phyloP scores from a whole-genome alignment of 2,329 filamentous ascomycete species.

The Alternaria tenuissima region DNA sequence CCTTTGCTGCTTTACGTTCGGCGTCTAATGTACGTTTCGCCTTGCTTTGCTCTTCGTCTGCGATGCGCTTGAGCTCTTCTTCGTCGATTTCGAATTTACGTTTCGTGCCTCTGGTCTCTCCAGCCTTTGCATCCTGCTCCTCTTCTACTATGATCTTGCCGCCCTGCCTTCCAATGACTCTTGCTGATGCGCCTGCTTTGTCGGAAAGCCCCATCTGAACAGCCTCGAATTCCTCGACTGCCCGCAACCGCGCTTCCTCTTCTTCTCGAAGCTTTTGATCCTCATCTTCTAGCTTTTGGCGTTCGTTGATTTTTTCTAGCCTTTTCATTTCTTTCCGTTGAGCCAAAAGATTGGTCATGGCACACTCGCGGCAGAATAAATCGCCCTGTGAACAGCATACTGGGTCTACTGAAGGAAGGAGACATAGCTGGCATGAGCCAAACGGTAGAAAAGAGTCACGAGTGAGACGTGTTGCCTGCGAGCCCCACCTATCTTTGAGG shows the following conservation, averaged over 20 bases:
- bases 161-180: slow-evolving; percentile 52
- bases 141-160: slow-evolving; percentile 57
- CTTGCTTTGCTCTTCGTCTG: slow-evolving; percentile 72
- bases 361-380: slow-evolving; percentile 95
- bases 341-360: slow-evolving; percentile 85
- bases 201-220: slow-evolving; percentile 72
- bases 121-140: slow-evolving; percentile 39
- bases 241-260: slow-evolving; percentile 73
- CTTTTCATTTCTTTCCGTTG: slow-evolving; percentile 93
- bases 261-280: slow-evolving; percentile 69
- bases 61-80: slow-evolving; percentile 75
- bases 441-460: slow-evolving; percentile 94
- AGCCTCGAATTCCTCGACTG: slow-evolving; percentile 83
- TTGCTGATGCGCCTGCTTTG: slow-evolving; percentile 47
- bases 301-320: slow-evolving; percentile 71
- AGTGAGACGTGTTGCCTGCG: slow-evolving; percentile 80
- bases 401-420: slow-evolving; percentile 80
- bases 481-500: slow-evolving; percentile 82
- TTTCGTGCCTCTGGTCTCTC: slow-evolving; percentile 62
- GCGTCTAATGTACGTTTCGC: slow-evolving; percentile 74
- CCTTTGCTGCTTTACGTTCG: slow-evolving; percentile 72
- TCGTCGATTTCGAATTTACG: slow-evolving; percentile 84
- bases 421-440: slow-evolving; percentile 85
- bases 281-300: slow-evolving; percentile 67
- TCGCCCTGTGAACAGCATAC: slow-evolving; percentile 82